Base-by-base conservation (phyloP, 495 filamentous ascomycete species). In the Sabuloglossum arenarium region DNA sequence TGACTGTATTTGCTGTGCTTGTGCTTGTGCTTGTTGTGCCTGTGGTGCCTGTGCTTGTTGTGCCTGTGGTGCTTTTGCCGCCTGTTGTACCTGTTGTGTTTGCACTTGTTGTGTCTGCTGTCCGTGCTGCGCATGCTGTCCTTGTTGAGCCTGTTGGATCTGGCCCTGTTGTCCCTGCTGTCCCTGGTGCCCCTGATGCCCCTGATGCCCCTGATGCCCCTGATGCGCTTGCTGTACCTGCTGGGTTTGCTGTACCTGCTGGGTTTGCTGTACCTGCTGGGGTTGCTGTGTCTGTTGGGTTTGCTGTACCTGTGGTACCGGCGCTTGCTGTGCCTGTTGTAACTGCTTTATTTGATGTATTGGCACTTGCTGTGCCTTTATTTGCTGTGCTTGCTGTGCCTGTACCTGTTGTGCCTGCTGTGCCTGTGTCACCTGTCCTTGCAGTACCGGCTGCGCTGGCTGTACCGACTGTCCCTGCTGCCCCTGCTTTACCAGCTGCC, bases 221-320 rank as follows among this genome's bases (percentile, higher is more conserved):
- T 52, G 24, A 6, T 31, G 16, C 6, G 5, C 8, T 27, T 8
- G 8, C 19, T 23, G 45, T 27, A n/a, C 45, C 19, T 47, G 45
- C n/a, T 23, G 45, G 10, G 25, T 23, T n/a, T 29, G 23, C 12
- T 51, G 47, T 14, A 51, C 6, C 12, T 3, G 47, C 47, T 51
- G 45, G 3, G 14, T n/a, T 25, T 23, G 45, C 50, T 65, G 65
- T 27, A 56, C 54, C 54, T 55, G 62, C 63, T 31, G 59, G 9
- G 63, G 64, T n/a, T 68, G 66, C 46, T 66, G 66, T 43, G 37
- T 11, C 54, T 64, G 63, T 23, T 67, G 66, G 12, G 54, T 5
- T 16, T 62, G 60, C 37, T 57, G 19, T 29, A 67, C 63, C 24
- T 62, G 64, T 45, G 68, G 63, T 49, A 63, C 61, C 2, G 45